phyloP scores from a whole-genome alignment of 176 grass and related monocot species.

The Carex cristatella region DNA sequence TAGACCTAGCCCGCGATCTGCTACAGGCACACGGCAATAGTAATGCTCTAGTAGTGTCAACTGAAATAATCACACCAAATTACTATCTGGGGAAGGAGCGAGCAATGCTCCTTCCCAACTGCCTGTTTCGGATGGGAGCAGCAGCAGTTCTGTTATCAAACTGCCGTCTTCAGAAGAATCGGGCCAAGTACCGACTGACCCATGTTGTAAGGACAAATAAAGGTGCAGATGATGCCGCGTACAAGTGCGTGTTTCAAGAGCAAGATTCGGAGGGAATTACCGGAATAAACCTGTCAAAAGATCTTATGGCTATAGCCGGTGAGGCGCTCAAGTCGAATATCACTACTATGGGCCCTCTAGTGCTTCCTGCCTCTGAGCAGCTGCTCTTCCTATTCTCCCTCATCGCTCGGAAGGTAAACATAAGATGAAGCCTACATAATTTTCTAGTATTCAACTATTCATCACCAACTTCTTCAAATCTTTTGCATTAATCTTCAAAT shows the following conservation, averaged over 20 bases:
- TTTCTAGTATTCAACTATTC: not conserved
- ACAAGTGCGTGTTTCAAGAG: conserved; percentile 75
- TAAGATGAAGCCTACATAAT: not conserved
- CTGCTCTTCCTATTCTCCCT: conserved; percentile 60
- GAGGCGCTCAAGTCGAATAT: conserved; percentile 76
- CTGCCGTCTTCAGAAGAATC: not conserved
- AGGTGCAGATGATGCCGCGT: conserved; percentile 47
- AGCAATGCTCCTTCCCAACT: conserved; percentile 76
- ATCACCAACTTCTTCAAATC: not conserved
- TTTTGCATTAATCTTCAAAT: too few relatives aligned
- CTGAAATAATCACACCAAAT: conserved; percentile 77
- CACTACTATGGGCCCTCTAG: conserved; percentile 52
- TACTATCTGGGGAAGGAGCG: conserved; percentile 79
- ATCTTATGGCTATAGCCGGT: conserved; percentile 71
- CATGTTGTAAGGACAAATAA: conserved; percentile 71
- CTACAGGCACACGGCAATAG: conserved; percentile 43
- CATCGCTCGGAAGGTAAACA: conserved; percentile 32
- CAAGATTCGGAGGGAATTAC: conserved; percentile 50
- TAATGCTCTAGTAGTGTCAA: conserved; percentile 57
- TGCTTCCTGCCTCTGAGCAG: conserved; percentile 68
- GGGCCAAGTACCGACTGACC: conserved; percentile 47
- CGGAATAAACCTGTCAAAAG: conserved; percentile 63
- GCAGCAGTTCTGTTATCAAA: conserved; percentile 57
- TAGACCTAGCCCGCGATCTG: conserved; percentile 40
- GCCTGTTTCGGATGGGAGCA: conserved; percentile 70